Percentiles rank a stretch among this genome's conserved stretches.
Evolutionary conservation across 495 filamentous ascomycete genomes (phyloP).

Genomic region (Cercophora sp.): DNA sequence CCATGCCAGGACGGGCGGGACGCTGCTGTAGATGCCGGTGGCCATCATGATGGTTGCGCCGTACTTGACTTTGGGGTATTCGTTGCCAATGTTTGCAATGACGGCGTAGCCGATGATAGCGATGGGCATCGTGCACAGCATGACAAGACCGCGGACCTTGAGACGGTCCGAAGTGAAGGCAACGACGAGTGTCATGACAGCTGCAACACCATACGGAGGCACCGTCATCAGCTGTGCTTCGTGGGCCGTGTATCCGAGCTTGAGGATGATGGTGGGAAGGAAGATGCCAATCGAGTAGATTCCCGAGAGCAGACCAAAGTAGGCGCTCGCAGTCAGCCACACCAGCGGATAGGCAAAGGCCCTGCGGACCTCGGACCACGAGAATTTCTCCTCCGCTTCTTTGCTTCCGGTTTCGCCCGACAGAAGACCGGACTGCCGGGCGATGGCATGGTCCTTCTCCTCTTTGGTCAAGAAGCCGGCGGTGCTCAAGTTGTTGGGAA

Average conservation of each 20-base stretch:
- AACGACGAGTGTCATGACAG: slow-evolving; percentile 11
- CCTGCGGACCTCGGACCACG: slow-evolving; percentile 57
- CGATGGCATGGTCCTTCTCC: slow-evolving; percentile 35
- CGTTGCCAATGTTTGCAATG: slow-evolving; percentile 40
- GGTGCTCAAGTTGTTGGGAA: slow-evolving; percentile 55
- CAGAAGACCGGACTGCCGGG: slow-evolving; percentile 31
- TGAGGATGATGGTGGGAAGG: slow-evolving; percentile 62
- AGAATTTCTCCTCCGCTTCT: slow-evolving; percentile 45
- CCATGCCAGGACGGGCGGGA: slow-evolving; percentile 74
- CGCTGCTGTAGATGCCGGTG: slow-evolving; percentile 70
- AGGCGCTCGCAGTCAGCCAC: slow-evolving; percentile 43
- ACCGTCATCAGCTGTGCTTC: slow-evolving; percentile 62
- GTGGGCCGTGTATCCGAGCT: slow-evolving; percentile 58
- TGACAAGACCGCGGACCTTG: slow-evolving; percentile 38
- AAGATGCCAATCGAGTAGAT: slow-evolving; percentile 49
- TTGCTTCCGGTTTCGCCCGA: slow-evolving; percentile 25
- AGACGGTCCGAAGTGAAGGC: slow-evolving; percentile 41
- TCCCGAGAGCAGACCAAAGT: slow-evolving; percentile 40
- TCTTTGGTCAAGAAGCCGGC: slow-evolving; percentile 47
- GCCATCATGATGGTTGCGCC: slow-evolving; percentile 69
- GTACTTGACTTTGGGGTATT: slow-evolving; percentile 65
- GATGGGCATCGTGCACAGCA: slow-evolving; percentile 41
- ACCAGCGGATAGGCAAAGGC: slow-evolving; percentile 53
- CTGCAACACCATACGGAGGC: slow-evolving; percentile 50
- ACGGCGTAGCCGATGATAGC: slow-evolving; percentile 66